Percentiles rank a stretch among this genome's conserved stretches.
Evolutionary conservation across 768 basidiomycete genomes (phyloP).

Genomic region (Mycena capillaripes): DNA sequence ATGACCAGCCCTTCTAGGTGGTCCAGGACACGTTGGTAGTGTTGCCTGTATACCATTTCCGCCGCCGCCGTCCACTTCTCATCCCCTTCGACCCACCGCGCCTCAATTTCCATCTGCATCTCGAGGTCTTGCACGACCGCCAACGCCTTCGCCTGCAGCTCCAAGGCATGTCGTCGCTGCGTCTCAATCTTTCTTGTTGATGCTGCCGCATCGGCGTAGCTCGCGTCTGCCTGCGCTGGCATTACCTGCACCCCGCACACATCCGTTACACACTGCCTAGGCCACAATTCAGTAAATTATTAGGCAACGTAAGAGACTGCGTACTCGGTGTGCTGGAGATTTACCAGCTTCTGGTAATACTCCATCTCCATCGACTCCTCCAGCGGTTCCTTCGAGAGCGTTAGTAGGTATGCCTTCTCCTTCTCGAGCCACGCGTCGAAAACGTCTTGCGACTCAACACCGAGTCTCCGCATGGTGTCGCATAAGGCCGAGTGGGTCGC

Average conservation of each 20-base stretch:
- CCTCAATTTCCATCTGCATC: not conserved
- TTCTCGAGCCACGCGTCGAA: not conserved
- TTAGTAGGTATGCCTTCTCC: not conserved
- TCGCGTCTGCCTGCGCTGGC: not conserved
- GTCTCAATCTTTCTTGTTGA: not conserved
- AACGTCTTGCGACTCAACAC: not conserved
- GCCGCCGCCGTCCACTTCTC: not conserved
- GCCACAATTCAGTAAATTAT: no score
- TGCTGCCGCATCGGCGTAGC: not conserved
- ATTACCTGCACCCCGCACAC: not conserved
- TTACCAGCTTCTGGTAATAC: slow-evolving; percentile 5
- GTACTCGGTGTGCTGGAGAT: not conserved
- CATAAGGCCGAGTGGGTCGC: not conserved
- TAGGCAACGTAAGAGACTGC: not conserved
- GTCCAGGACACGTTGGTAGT: slow-evolving; percentile 18
- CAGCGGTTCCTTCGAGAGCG: not conserved
- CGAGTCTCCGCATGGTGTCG: not conserved
- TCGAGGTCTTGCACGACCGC: not conserved
- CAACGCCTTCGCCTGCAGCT: not conserved
- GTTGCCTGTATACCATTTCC: not conserved
- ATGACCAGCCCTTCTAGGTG: slow-evolving; percentile 31
- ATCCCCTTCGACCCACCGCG: not conserved
- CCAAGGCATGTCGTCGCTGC: not conserved
- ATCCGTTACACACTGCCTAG: not conserved
- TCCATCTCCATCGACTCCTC: not conserved